Evolutionary conservation across 2,329 filamentous ascomycete species (phyloP), one percentile per base, ranked within the genome.

Genomic region (Fusarium burgessii): DNA sequence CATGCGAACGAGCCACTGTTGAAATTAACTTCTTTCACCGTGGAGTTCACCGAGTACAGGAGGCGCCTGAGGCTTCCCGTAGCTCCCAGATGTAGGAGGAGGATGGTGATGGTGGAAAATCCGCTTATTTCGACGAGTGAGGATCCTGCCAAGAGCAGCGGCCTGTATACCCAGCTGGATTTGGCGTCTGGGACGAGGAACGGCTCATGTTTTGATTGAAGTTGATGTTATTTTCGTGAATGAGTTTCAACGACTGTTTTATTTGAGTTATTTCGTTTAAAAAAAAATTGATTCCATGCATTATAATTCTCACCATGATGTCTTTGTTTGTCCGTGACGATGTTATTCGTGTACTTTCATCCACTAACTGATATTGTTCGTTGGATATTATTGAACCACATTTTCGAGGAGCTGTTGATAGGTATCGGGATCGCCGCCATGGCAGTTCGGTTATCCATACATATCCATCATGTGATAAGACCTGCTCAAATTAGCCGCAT

Each of bases 151-250:
- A 58, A 70, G 55, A 68, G 75, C 75, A 75, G 56, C 59, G 75
- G 68, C 68, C 70, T 74, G 73, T 74, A 76, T 76, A 70, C 70
- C 70, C 68, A 70, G 68, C 64, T 73, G 72, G 70, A 73, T 73
- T 75, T 69, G 77, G 77, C 78, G 78, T 77, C 72, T 71, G 76
- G 77, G 64, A 76, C 54, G 71, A 77, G 71, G 62, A 75, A 78
- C 66, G 68, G 72, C 65, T 76, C 71, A 64, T 66, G 71, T 72
- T 64, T 68, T 72, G 69, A 64, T 72, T 73, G 68, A 70, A 55
- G 68, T 70, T 76, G 68, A 56, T 70, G 63, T 58, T 60, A 23
- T 58, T 68, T 68, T 65, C 42, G 62, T 41, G 52, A 42, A 68
- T 33, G 50, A 58, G 61, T 66, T 62, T 73, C 35, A 55, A 58